phyloP scores from a whole-genome alignment of 2,329 filamentous ascomycete genomes.

The Fusarium algeriense region DNA sequence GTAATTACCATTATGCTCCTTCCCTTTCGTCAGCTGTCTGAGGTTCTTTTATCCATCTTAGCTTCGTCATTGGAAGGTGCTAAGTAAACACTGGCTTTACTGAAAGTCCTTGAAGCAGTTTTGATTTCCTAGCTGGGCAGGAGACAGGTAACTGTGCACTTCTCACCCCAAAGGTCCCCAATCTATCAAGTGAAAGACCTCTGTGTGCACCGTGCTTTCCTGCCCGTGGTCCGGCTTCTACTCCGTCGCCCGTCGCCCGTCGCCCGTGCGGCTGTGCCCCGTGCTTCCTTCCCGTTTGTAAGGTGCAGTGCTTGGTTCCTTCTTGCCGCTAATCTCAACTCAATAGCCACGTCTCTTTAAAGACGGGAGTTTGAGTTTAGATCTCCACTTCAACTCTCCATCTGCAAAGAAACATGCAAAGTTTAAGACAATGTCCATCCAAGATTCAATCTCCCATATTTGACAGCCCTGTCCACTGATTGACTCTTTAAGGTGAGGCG shows the following conservation, averaged over 20 bases:
- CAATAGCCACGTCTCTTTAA: neutral
- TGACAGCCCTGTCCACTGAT: neutral
- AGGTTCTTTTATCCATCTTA: slow-evolving; percentile 12
- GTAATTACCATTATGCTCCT: slow-evolving; percentile 2
- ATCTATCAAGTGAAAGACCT: slow-evolving; percentile 5
- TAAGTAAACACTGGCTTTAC: neutral
- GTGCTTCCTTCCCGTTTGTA: slow-evolving; percentile 37
- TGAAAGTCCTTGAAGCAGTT: slow-evolving; percentile 16
- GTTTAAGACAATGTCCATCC: neutral
- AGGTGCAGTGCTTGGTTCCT: slow-evolving; percentile 11
- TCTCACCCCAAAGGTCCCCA: slow-evolving; percentile 15
- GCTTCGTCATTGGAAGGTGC: slow-evolving; percentile 1
- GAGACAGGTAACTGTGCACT: slow-evolving; percentile 23
- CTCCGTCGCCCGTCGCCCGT: slow-evolving; percentile 29
- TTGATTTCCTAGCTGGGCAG: slow-evolving; percentile 40
- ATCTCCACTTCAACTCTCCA: neutral
- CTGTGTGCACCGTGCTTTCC: slow-evolving; percentile 34
- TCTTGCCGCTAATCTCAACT: slow-evolving; percentile 30
- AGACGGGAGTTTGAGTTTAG: neutral
- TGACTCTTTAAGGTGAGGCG: neutral
- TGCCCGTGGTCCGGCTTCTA: slow-evolving; percentile 34
- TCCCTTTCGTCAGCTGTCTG: slow-evolving; percentile 3
- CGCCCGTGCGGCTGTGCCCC: slow-evolving; percentile 30
- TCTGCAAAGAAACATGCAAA: neutral
- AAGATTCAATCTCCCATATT: neutral